Base-by-base conservation (phyloP, 2,329 filamentous ascomycete genomes). In the Diplodia intermedia region DNA sequence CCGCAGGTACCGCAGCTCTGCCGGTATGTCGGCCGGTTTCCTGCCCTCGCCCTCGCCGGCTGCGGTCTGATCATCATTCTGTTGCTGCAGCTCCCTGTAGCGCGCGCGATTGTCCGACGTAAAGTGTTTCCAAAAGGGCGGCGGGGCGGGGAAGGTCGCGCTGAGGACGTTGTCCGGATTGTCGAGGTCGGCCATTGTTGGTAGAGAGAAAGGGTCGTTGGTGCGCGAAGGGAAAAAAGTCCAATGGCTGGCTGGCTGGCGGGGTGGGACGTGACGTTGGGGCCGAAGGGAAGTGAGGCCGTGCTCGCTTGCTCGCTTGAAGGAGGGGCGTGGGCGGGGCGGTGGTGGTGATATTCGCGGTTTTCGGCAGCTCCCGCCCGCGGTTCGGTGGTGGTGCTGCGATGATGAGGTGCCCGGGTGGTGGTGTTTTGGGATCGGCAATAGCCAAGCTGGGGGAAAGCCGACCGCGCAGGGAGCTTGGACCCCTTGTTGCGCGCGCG, bases 91-190 rank as follows among this genome's bases (percentile, higher is more conserved):
- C 49, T 84, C 75, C 67, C 84, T 79, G 29, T 91, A 80, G 57
- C 87, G 88, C 15, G 86, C 80, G 65, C 92, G 75, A 75, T 94
- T 96, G 33, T 90, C 88, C 3, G 88, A 79, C 0, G 92, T 97
- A 80, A 98, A 98, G 77, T 91, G 86, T 72, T 90, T 90, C 89
- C 92, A 98, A 81, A 97, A 97, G 0, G 90, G 89, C 31, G 95
- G 95, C 31, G 95, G 95, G 65, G 91, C 88, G 29, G 95, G 94
- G 77, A 93, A 97, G 50, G 90, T 88, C 29, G 90, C 88, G 31
- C 88, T 69, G 50, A 72, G 72, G 47, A 67, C 61, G 20, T 85
- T 73, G 66, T 80, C 72, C 73, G 83, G 80, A 66, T 81, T 81
- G 69, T 84, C 82, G 23, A 26, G 23, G 65, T 88, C 88, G 68